A percentile compares a stretch with the other conserved stretches of the same genome.
phyloP scores from a whole-genome alignment of 2,329 filamentous ascomycete species.

The Sporothrix sp. region DNA sequence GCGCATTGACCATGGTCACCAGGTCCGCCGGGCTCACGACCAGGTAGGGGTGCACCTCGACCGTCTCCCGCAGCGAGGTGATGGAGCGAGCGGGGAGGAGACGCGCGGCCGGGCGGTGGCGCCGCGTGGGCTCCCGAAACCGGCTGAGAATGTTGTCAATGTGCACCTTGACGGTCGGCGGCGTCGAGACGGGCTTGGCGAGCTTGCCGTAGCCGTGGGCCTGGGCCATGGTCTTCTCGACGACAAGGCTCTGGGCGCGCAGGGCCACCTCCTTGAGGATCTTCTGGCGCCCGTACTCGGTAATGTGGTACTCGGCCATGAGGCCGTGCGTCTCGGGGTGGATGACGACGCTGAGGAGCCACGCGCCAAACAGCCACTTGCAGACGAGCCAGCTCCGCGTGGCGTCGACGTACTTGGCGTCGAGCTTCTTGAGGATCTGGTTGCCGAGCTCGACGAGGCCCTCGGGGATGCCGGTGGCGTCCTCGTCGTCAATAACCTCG shows the following conservation, averaged over 20 bases:
- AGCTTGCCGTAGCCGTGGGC: conserved; percentile 6
- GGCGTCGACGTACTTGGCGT: conserved; percentile 59
- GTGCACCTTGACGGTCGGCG: conserved; percentile 54
- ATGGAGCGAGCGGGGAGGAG: conserved; percentile 62
- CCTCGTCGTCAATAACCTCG: conserved; percentile 74
- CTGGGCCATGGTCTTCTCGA: conserved; percentile 49
- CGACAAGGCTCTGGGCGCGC: conserved; percentile 67
- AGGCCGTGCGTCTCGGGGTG: conserved; percentile 75
- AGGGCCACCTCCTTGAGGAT: conserved; percentile 71
- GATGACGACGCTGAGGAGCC: conserved; percentile 72
- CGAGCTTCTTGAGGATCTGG: conserved; percentile 69
- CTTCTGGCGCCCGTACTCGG: conserved; percentile 78
- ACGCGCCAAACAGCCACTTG: conserved; percentile 86
- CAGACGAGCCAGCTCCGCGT: conserved; percentile 78
- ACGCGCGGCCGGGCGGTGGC: conserved; percentile 42
- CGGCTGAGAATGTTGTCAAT: conserved; percentile 62
- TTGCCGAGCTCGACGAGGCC: conserved; percentile 76
- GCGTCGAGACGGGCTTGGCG: conserved; percentile 46
- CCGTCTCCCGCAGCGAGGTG: conserved; percentile 64
- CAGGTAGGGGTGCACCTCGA: conserved; percentile 68
- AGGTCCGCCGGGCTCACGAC: conserved; percentile 73
- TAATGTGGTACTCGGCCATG: conserved; percentile 86
- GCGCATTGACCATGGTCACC: conserved; percentile 67
- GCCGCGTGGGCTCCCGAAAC: conserved; percentile 46
- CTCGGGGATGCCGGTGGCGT: conserved; percentile 75